Evolutionary conservation across 768 basidiomycete genomes (phyloP).

Genomic region (Collybia sordida): DNA sequence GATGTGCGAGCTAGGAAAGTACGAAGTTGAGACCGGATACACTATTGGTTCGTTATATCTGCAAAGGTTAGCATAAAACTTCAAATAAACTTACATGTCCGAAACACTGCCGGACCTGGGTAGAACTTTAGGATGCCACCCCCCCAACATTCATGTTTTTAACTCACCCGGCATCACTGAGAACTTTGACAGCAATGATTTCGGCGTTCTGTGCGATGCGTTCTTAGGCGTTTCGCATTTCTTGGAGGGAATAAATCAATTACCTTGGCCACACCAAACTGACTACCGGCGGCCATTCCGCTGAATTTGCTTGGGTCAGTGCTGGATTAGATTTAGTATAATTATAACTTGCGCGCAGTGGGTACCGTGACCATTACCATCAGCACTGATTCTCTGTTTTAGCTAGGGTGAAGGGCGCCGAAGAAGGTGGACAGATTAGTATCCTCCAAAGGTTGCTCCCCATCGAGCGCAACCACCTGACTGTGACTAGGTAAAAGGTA

Average conservation of each 20-base stretch:
- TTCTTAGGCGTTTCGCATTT: too few relatives aligned
- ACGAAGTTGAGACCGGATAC: constrained; percentile 17
- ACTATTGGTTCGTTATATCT: not conserved
- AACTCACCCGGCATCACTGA: constrained; percentile 27
- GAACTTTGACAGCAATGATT: constrained; percentile 41
- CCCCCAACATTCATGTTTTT: not conserved
- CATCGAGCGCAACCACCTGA: constrained; percentile 39
- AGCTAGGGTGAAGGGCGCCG: not conserved
- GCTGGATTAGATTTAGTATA: not conserved
- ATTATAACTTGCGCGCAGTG: constrained; percentile 28
- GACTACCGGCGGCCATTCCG: constrained; percentile 23
- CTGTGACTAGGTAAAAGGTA: constrained; percentile 19
- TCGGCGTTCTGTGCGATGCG: constrained; percentile 14
- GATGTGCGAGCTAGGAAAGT: constrained; percentile 7
- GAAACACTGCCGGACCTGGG: not conserved
- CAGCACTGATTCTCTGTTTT: constrained; percentile 9
- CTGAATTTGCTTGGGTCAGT: constrained; percentile 1
- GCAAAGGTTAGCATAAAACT: too few relatives aligned
- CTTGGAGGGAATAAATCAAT: too few relatives aligned
- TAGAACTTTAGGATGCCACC: not conserved
- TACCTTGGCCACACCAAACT: constrained; percentile 23
- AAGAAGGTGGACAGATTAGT: constrained; percentile 10
- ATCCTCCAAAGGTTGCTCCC: constrained; percentile 32
- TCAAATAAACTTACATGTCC: too few relatives aligned
- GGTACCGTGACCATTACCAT: constrained; percentile 42